Conservation (phyloP, 495 filamentous ascomycete species). For the Rhypophila decipiens region DNA sequence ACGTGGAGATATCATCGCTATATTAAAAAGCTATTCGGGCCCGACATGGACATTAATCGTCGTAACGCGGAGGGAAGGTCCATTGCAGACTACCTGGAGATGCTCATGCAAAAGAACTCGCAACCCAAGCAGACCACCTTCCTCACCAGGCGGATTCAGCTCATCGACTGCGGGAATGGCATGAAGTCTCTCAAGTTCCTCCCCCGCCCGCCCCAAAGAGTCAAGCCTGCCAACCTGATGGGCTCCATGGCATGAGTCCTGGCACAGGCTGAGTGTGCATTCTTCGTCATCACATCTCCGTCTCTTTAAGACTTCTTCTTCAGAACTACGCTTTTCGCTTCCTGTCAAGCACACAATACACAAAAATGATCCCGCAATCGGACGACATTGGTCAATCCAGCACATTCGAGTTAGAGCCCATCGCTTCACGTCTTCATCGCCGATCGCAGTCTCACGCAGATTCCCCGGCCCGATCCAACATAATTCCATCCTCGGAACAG, state of each 20-base stretch:
- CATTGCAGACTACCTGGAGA: conserved; percentile 9
- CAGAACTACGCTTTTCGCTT: too few relatives aligned
- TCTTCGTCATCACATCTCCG: background rate
- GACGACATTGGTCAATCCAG: too few relatives aligned
- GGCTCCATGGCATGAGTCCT: background rate
- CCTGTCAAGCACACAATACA: too few relatives aligned
- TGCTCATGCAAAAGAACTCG: conserved; percentile 8
- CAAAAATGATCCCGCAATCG: too few relatives aligned
- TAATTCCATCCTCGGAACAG: too few relatives aligned
- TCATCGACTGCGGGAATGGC: conserved; percentile 5
- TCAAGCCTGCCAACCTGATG: background rate
- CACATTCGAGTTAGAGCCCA: too few relatives aligned
- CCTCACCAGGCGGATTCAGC: conserved; percentile 10
- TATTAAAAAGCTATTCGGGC: conserved; percentile 8
- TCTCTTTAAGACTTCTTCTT: too few relatives aligned
- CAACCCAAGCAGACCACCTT: conserved; percentile 6
- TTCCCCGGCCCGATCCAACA: too few relatives aligned
- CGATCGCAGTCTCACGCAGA: too few relatives aligned
- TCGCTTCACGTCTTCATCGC: too few relatives aligned
- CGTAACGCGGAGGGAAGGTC: conserved; percentile 10
- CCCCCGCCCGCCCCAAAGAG: conserved; percentile 7
- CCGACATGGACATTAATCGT: conserved; percentile 14
- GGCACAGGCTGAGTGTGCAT: background rate
- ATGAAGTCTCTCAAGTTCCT: conserved; percentile 11
- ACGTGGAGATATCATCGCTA: conserved; percentile 16